Percentiles rank a stretch among this genome's conserved stretches.
Evolutionary conservation across 306 rosid genomes (phyloP).

Genomic region (Astragalus membranaceus): DNA sequence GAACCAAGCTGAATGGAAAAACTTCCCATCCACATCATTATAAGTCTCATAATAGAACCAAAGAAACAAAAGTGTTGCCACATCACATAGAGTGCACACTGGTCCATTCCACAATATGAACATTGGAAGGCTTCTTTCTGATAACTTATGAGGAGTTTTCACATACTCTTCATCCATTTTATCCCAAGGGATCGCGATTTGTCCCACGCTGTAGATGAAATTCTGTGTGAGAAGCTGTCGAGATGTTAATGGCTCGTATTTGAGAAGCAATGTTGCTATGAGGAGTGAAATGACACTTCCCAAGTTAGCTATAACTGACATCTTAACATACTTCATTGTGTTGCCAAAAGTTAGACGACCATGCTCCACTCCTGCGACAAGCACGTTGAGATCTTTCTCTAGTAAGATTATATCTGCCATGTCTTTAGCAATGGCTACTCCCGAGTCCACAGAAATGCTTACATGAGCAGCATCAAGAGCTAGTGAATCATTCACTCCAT

Average conservation of each 20-base stretch:
- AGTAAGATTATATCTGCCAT: conserved; percentile 78
- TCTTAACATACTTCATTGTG: conserved; percentile 78
- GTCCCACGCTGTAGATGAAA: conserved; percentile 71
- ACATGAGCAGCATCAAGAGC: conserved; percentile 80
- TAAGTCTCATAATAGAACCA: conserved; percentile 41
- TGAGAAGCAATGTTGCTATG: conserved; percentile 47
- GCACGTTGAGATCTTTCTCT: conserved; percentile 81
- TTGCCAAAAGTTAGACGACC: conserved; percentile 73
- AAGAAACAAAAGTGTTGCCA: conserved; percentile 49
- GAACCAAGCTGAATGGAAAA: conserved; percentile 80
- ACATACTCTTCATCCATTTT: conserved; percentile 62
- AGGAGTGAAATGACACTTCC: conserved; percentile 70
- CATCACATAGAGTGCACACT: conserved; percentile 66
- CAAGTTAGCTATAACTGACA: conserved; percentile 76
- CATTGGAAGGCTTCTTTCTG: conserved; percentile 47
- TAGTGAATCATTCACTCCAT: conserved; percentile 71
- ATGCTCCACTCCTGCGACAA: conserved; percentile 74
- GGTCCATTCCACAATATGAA: conserved; percentile 82
- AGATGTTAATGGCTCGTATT: conserved; percentile 59
- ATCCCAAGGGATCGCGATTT: conserved; percentile 46
- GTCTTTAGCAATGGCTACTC: conserved; percentile 74
- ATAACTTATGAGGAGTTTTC: conserved; percentile 60
- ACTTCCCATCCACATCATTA: conserved; percentile 3
- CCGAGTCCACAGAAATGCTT: conserved; percentile 82
- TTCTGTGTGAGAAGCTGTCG: conserved; percentile 70